Base-by-base conservation (phyloP, 768 basidiomycete genomes). In the Mycena vitilis region DNA sequence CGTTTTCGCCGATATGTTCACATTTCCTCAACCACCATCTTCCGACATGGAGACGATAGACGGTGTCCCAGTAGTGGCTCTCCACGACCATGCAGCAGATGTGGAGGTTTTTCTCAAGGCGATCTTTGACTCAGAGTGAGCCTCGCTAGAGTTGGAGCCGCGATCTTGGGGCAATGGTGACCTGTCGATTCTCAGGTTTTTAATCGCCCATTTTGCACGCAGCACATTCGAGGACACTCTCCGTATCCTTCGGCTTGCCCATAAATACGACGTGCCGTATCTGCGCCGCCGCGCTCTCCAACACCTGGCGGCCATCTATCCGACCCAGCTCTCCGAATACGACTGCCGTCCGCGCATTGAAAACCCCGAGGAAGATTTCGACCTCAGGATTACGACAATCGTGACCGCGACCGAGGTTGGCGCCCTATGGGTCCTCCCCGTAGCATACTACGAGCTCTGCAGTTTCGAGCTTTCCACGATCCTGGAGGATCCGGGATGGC, bases 61-160 rank as follows among this genome's bases (percentile, higher is more conserved):
- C 1, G 60, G 60, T 20, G 4, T 37, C 25, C 51, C 37, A 5
- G 60, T 62, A 4, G 48, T 62, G 4, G 16, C 5, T 52, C 20
- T 60, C 13, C 38, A 51, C n/a, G 48, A 62, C 36, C 38, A 51
- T 38, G 20, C 60, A 12, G 51, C 10, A 4, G 60, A 62, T 10
- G 0, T 62, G 18, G 49, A 37, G 13, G 47, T 51, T 9, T 60
- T 60, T 23, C 37, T 60, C 30, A 18, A 36, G 9, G 47, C 60
- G 13, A 51, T 62, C 5, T 62, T 38, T 52, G 60, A 62, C 38
- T 36, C 60, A 20, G 60, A 52, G 60, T 62, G 34, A 36, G 60
- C n/a, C 42, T 25, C 6, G 13, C 44, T 16, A 2, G 18, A 6
- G 1, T 45, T 45, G 2, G 2, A 42, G 16, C 40, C 4, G 2